A percentile compares a stretch with the other conserved stretches of the same genome.
phyloP scores from a whole-genome alignment of 345 rosid species.

The Hevea brasiliensis region DNA sequence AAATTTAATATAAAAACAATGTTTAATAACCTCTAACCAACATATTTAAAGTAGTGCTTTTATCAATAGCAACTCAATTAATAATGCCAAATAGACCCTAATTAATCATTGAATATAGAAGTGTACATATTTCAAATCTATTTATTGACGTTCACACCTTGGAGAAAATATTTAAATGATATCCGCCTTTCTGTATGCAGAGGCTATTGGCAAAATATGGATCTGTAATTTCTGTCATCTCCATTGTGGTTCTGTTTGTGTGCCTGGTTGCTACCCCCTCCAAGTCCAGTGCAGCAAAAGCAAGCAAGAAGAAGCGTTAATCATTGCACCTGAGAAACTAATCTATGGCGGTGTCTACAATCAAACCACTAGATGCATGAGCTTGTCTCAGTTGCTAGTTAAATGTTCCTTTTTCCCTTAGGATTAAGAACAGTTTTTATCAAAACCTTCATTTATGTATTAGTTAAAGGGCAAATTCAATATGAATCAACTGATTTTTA shows the following conservation, averaged over 20 bases:
- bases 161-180: neutral
- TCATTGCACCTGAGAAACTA: neutral
- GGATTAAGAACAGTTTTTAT: conserved; percentile 8
- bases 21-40: no score
- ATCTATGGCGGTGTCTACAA: neutral
- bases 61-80: no score
- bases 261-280: conserved; percentile 67
- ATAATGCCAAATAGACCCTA: no score
- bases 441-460: neutral
- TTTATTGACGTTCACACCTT: neutral
- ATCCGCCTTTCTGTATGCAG: conserved; percentile 42
- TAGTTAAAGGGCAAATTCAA: conserved; percentile 3
- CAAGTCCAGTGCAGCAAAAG: conserved; percentile 60
- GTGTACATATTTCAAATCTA: neutral
- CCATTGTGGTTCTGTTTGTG: conserved; percentile 66
- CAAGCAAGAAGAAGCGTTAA: conserved; percentile 86
- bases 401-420: neutral
- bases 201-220: conserved; percentile 79
- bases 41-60: no score
- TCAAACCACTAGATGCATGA: neutral
- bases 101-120: no score
- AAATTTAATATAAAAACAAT: no score
- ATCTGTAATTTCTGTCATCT: conserved; percentile 76
- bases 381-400: conserved; percentile 3
- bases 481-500: conserved; percentile 7